A percentile compares a stretch with the other conserved stretches of the same genome.
These are phyloP conservation scores for Rosa rugosa DNA, from an alignment of 306 rosid genomes.

Conservation along the genomic window DNA sequence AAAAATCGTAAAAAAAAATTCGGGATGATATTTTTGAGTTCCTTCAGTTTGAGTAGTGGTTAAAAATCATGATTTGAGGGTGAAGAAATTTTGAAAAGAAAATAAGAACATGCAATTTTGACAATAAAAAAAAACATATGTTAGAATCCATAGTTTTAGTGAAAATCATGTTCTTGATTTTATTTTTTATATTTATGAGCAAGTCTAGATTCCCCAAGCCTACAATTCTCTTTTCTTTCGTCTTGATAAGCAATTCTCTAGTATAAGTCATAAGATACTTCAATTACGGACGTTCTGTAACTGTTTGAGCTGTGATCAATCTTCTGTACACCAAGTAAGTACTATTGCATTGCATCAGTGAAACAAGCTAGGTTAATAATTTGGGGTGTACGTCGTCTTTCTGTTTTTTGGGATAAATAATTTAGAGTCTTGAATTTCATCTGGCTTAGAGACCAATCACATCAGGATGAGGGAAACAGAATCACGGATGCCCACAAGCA, in stretches of 20 bases:
- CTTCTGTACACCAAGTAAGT: not conserved
- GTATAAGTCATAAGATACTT: not conserved
- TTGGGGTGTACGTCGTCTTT: not conserved
- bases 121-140: too few relatives aligned
- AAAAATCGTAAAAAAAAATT: too few relatives aligned
- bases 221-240: not conserved
- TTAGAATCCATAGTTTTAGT: not conserved
- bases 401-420: not conserved
- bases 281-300: not conserved
- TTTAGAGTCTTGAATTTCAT: not conserved
- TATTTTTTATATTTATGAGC: not conserved
- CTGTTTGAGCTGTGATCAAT: not conserved
- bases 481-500: conserved; percentile 11
- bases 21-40: too few relatives aligned
- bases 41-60: too few relatives aligned
- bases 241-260: not conserved
- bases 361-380: not conserved
- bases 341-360: not conserved
- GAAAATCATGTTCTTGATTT: not conserved
- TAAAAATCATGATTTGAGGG: not conserved
- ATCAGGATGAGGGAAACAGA: not conserved
- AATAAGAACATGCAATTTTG: too few relatives aligned
- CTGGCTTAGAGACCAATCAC: not conserved
- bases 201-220: not conserved
- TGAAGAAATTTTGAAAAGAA: too few relatives aligned